Base-by-base conservation (phyloP, 352 stramenopile genomes). In the Globisporangium acanthophoron region DNA sequence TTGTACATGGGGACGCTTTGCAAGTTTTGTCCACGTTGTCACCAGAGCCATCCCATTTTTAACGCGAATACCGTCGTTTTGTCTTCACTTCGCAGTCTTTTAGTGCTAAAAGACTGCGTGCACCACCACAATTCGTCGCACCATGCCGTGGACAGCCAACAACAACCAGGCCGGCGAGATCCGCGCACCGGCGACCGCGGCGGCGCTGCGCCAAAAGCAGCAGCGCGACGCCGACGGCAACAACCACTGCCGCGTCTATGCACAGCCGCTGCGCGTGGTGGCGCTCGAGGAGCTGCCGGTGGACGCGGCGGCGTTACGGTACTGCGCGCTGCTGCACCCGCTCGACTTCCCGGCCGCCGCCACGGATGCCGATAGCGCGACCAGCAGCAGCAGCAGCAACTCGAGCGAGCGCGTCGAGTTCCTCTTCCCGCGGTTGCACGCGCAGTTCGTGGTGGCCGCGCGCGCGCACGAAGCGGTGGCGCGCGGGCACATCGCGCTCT, bases 91-190 rank as follows among this genome's bases (percentile, higher is more conserved):
- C 35, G 35, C 39, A 15, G 5, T 5, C 7, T 48, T 13, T 15
- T 27, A 27, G 13, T 20, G 40, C 13, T 7, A 18, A 45, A 7
- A 20, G 2, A 3, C 13, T 45, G 13, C 3, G 33, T 20, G 11
- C 53, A 21, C 41, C 44, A 45, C 44, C 27, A n/a, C 20, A 49
- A 59, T 54, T 45, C 3, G 24, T 27, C 50, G 0, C 5, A 13
- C n/a, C 18, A 94, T 94, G 85, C 80, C 80, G 52, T 94, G 81
- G 84, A 85, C 87, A 49, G 81, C 85, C 21, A 92, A 82, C 80
- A 94, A 92, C 71, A 94, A 94, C 61, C 85, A 83, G 15, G 81
- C 81, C 13, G 81, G 85, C 41, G 76, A 88, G 60, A 79, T 94
- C 62, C 84, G 84, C 62, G 78, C 83, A 56, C 84, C 84, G 11